Evolutionary conservation across 2,329 filamentous ascomycete species (phyloP), one percentile per base, ranked within the genome.

Genomic region (Sporothrix brunneoviolacea): DNA sequence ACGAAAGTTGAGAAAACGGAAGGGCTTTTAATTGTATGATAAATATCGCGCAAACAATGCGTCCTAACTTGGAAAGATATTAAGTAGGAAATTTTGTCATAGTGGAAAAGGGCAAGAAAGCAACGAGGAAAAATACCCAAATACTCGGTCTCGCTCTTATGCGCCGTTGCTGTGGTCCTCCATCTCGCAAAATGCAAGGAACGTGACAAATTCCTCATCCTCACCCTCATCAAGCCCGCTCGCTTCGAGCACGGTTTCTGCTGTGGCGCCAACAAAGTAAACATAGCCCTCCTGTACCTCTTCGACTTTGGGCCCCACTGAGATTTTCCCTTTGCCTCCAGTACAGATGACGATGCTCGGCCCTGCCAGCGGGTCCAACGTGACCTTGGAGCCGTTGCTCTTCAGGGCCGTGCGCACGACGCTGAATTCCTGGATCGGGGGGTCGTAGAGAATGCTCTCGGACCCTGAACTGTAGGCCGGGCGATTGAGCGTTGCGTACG

Each of bases 321-420:
- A 84, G 55, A 98, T 91, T 59, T 76, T 89, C 18, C 93, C 93
- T 56, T 77, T 77, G 12, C 93, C 93, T 38, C 76, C 74, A 0
- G 91, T 97, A 70, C 90, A 95, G 54, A 98, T 93, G 57, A 97
- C 68, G 59, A 98, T 90, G 65, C 90, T 95, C 0, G 93, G 93
- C 0, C 93, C 93, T 7, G 86, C 82, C 43, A 98, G 80, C 0
- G 82, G 77, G 55, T 95, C 91, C 60, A 98, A 95, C 0, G 88
- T 95, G 0, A 82, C 89, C 69, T 95, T 95, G 27, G 88, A 81
- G 3, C 83, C 86, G 0, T 75, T 73, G 16, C 74, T 75, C 58
- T 84, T 85, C 32, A 98, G 73, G 10, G 86, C 79, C 0, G 87
- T 86, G 61, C 88, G 84, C 41, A 96, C 81, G 15, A 98, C 91